A percentile compares a stretch with the other conserved stretches of the same genome.
These are phyloP conservation scores for Boletellus sp. DNA, from an alignment of 768 basidiomycete species.

Conservation along the genomic window DNA sequence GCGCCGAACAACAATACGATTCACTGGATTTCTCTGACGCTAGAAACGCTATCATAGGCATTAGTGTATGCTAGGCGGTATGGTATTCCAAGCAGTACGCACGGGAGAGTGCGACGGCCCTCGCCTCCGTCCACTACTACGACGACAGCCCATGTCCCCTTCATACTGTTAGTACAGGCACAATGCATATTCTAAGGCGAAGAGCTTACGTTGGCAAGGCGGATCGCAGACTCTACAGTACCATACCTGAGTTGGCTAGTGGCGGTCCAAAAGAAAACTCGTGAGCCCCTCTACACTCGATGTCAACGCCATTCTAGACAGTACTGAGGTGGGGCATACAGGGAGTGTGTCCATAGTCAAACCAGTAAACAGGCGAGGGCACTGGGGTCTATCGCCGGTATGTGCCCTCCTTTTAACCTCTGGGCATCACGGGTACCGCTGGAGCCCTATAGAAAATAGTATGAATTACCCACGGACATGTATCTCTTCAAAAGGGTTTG, in stretches of 20 bases:
- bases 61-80: constrained; percentile 6
- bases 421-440: too few relatives aligned
- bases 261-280: constrained; percentile 64
- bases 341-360: constrained; percentile 74
- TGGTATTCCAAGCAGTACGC: constrained; percentile 28
- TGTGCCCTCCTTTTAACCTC: constrained; percentile 23
- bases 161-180: constrained; percentile 11
- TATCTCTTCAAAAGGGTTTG: too few relatives aligned
- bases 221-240: constrained; percentile 49
- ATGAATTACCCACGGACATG: too few relatives aligned
- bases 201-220: constrained; percentile 52
- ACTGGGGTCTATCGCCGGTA: constrained; percentile 18
- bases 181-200: not conserved
- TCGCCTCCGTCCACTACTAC: constrained; percentile 49
- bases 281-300: constrained; percentile 53
- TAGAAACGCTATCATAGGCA: constrained; percentile 37
- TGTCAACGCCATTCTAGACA: constrained; percentile 14
- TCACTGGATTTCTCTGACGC: constrained; percentile 45
- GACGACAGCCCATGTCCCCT: constrained; percentile 62
- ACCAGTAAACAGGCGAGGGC: constrained; percentile 38
- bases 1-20: constrained; percentile 11
- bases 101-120: constrained; percentile 54
- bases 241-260: constrained; percentile 56
- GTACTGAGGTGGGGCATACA: constrained; percentile 38
- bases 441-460: too few relatives aligned